Conservation (phyloP, 2,329 filamentous ascomycete species). For the Aspergillus hortae region DNA sequence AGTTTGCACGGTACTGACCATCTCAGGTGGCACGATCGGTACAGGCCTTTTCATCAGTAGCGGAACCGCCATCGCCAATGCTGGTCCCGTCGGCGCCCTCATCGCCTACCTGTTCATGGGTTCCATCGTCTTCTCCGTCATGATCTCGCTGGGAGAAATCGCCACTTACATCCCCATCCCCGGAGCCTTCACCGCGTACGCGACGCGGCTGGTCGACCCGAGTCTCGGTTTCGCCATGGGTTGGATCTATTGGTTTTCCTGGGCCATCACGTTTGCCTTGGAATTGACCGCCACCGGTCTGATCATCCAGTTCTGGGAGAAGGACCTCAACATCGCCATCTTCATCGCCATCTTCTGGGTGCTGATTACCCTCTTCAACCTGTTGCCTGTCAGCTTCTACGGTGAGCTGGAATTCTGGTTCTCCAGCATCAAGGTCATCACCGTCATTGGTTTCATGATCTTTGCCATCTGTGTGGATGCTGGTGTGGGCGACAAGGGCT, state of each 20-base stretch:
- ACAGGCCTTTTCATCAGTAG: conserved; percentile 70
- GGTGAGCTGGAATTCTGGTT: conserved; percentile 79
- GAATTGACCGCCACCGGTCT: conserved; percentile 70
- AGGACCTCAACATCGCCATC: conserved; percentile 61
- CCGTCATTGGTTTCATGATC: conserved; percentile 71
- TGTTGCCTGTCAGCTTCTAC: conserved; percentile 68
- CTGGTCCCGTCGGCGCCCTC: conserved; percentile 64
- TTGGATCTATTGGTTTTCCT: conserved; percentile 81
- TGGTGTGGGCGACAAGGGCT: conserved; percentile 64
- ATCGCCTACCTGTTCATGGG: conserved; percentile 69
- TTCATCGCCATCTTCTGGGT: conserved; percentile 73
- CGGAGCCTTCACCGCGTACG: conserved; percentile 73
- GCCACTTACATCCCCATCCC: conserved; percentile 73
- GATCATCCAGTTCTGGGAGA: conserved; percentile 73
- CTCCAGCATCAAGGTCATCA: conserved; percentile 71
- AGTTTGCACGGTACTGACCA: conserved; percentile 38
- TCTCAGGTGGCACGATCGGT: conserved; percentile 61
- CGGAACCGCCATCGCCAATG: conserved; percentile 58
- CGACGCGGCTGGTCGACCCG: conserved; percentile 69
- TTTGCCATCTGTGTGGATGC: conserved; percentile 74
- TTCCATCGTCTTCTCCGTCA: conserved; percentile 70
- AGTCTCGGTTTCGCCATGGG: conserved; percentile 74
- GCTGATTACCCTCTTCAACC: conserved; percentile 65
- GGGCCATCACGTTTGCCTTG: conserved; percentile 68
- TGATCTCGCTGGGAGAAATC: conserved; percentile 66